Evolutionary conservation across 495 filamentous ascomycete genomes (phyloP), one percentile per base, ranked within the genome.

Genomic region (Tricharina praecox): DNA sequence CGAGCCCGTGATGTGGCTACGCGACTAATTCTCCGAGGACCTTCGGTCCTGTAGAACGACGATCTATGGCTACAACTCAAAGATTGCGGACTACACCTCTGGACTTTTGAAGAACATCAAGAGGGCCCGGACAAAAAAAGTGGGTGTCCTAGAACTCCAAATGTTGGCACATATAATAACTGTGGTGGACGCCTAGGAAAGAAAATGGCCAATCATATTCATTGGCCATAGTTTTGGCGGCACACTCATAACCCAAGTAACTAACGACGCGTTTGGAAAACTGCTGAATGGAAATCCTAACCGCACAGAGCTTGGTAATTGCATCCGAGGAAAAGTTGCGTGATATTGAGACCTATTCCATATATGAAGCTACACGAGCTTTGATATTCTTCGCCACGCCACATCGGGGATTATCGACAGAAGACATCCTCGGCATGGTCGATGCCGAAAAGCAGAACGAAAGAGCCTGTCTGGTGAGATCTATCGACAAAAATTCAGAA

Each of bases 341-440:
- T 11, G 34, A 37, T 18, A 4, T 18, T 37, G 16, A 7, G 4
- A 15, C 34, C 8, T 18, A 13, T 26, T 49, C 36, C 1, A 15
- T 49, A n/a, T 33, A 42, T 23, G 8, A 38, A 15, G 47, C 23
- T 3, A 49, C 37, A 16, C 10, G 24, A n/a, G 37, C 36, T 3
- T 21, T 25, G 13, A 26, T 46, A 1, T 50, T 50, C 33, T 46
- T 50, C 19, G 41, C 41, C 4, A 50, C 48, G 4, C 48, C 48
- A 18, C 30, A 46, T 18, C 41, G 48, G 3, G 41, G 41, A 2
- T n/a, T 37, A 3, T 9, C 20, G 7, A 35, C 35, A 3, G 41
- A 50, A 11, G 41, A 50, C 36, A 50, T 50, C 34, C 28, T 54
- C n/a, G 26, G 23, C 7, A 41, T 61, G 18, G 48, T 52, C 20